Conservation (phyloP, 1,284 basidiomycete species). For the Ceratobasidium sp. region DNA sequence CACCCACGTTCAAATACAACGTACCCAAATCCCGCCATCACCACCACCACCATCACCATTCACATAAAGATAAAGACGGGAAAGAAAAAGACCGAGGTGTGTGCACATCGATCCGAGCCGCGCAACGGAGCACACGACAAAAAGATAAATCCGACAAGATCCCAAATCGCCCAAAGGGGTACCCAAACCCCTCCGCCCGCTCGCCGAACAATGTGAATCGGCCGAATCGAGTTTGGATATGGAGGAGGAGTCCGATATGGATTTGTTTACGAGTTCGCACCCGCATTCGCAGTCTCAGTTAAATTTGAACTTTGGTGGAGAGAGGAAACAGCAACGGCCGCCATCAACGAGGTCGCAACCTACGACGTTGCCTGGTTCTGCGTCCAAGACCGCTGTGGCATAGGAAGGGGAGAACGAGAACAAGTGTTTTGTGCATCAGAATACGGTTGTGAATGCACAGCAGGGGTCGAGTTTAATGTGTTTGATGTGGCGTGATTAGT, state of each 20-base stretch:
- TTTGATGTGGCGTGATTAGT: too few relatives aligned
- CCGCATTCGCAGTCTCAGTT: neutral
- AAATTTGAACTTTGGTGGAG: neutral
- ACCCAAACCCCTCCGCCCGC: constrained; percentile 8
- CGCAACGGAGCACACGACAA: constrained; percentile 2
- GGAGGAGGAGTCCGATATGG: constrained; percentile 43
- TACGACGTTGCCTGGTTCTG: neutral
- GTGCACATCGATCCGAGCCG: constrained; percentile 22
- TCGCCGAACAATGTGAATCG: constrained; percentile 17
- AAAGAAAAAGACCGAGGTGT: constrained; percentile 24
- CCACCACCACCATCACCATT: neutral
- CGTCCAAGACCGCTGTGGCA: neutral
- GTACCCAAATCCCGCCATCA: constrained; percentile 49
- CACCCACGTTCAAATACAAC: constrained; percentile 56
- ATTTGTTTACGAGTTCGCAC: constrained; percentile 24
- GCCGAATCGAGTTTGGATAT: constrained; percentile 26
- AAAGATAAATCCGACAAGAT: constrained; percentile 26
- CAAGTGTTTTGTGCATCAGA: constrained; percentile 2
- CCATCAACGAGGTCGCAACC: constrained; percentile 15
- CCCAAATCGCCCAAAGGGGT: neutral
- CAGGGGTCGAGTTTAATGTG: too few relatives aligned
- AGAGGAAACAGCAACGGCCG: neutral
- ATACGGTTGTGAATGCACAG: neutral
- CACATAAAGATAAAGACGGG: constrained; percentile 18
- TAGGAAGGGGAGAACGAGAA: constrained; percentile 1